Base-by-base conservation (phyloP, 2,329 filamentous ascomycete genomes). In the Aspergillus proliferans region DNA sequence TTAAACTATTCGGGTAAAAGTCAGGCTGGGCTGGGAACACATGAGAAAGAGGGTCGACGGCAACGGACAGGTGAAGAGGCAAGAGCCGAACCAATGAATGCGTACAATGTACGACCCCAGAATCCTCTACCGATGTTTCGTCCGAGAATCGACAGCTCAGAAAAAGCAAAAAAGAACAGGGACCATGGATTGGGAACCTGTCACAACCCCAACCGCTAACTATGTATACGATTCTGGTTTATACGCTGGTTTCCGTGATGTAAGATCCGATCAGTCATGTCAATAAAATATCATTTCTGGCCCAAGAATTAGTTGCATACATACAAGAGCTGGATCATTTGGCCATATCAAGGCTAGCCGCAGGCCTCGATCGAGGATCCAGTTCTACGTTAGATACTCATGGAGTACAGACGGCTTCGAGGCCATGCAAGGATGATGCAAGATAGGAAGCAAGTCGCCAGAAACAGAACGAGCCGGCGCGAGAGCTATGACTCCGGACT, bases 381-480 rank as follows among this genome's bases (percentile, higher is more conserved):
- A 24, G 10, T 36, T 36, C 34, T 30, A 30, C 3, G 26, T 30
- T 42, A 10, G n/a, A 28, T 2, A 43, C 19, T 28, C 41, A 30
- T 18, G 9, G 9, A 14, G n/a, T 43, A 43, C 46, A 47, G 46
- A 42, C 39, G 28, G 39, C 45, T 43, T 49, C 48, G 45, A 56
- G 14, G 52, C 45, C 5, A 53, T 56, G 55, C 49, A 58, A 57
- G 53, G 54, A 51, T 47, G 43, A 56, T 52, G 57, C 55, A 58
- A 53, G 53, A 59, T 55, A 59, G 54, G 51, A 58, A 44, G 51
- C 10, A 15, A 40, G 38, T 19, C 18, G 38, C 26, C 26, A 30
- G 10, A 30, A 30, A 12, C 26, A 30, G 9, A 30, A 5, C 26
- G 10, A 30, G 26, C 26, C 26, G 26, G 26, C 12, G 10, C 26